A percentile compares a stretch with the other conserved stretches of the same genome.
Evolutionary conservation across 345 rosid genomes (phyloP).

Genomic region (Populus euphratica): DNA sequence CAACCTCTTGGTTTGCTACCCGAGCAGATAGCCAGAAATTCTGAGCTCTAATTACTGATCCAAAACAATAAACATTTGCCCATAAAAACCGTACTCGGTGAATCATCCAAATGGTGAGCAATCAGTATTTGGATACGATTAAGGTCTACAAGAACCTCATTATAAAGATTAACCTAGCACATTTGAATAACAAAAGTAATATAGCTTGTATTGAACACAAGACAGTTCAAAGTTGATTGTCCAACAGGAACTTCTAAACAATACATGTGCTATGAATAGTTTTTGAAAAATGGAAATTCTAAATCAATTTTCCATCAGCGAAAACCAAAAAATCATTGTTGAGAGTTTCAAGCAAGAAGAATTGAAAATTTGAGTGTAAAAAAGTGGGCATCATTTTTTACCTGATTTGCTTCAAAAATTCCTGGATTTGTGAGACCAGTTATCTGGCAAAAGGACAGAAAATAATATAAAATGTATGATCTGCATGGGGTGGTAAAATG

Average conservation of each 20-base stretch:
- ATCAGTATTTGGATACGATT: no score
- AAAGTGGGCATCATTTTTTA: constrained; percentile 7
- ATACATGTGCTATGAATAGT: neutral
- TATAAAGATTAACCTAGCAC: no score
- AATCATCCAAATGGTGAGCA: neutral
- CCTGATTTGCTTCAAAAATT: constrained; percentile 74
- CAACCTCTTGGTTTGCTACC: no score
- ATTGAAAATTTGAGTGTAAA: neutral
- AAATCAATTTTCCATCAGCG: neutral
- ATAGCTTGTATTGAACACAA: neutral
- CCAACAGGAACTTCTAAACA: neutral
- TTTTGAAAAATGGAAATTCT: neutral
- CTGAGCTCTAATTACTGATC: no score
- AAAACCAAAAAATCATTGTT: neutral
- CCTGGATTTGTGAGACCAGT: constrained; percentile 75
- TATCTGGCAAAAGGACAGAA: constrained; percentile 39
- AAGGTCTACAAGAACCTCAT: no score
- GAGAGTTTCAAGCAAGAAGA: neutral
- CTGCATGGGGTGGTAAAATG: neutral
- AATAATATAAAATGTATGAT: constrained; percentile 1
- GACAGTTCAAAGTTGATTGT: neutral
- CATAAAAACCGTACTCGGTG: neutral
- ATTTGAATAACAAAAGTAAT: no score
- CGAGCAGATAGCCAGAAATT: no score
- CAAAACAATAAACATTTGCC: no score